These are phyloP conservation scores for Conoideocrella luteorostrata DNA, from an alignment of 2,329 filamentous ascomycete genomes.

Conservation along the genomic window DNA sequence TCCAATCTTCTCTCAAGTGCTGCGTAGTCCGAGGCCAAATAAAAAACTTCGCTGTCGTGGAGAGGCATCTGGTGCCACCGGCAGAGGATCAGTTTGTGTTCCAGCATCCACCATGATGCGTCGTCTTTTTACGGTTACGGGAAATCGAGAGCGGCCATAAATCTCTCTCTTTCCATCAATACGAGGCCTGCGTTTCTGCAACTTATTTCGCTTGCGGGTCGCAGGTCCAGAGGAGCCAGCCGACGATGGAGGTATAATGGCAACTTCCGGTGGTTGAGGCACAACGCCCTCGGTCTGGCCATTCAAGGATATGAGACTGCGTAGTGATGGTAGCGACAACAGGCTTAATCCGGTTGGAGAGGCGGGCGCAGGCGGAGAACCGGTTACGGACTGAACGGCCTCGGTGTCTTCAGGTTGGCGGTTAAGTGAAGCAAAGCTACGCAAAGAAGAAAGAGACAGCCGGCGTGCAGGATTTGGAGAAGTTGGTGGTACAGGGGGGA, in stretches of 20 bases:
- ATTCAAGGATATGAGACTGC: background rate
- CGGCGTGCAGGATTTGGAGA: background rate
- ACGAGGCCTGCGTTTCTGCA: background rate
- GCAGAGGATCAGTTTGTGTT: slow-evolving; percentile 2
- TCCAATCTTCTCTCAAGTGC: background rate
- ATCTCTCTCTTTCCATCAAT: background rate
- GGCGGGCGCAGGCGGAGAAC: background rate
- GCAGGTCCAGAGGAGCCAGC: background rate
- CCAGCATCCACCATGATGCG: slow-evolving; percentile 3
- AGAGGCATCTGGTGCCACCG: background rate
- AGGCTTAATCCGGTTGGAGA: slow-evolving; percentile 2
- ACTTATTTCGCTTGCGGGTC: slow-evolving; percentile 1
- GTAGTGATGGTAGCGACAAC: background rate
- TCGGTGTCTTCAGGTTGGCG: background rate
- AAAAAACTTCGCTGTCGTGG: background rate
- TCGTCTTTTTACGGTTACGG: background rate
- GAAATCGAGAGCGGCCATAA: background rate
- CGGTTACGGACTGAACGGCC: background rate
- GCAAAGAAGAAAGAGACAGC: background rate
- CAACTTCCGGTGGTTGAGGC: background rate
- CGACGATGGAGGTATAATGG: background rate
- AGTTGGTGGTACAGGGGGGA: background rate
- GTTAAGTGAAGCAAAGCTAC: background rate
- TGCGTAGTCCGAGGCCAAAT: background rate
- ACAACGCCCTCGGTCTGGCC: background rate